Evolutionary conservation across 331 rosid species (phyloP).

Genomic region (Rosa hybrid): DNA sequence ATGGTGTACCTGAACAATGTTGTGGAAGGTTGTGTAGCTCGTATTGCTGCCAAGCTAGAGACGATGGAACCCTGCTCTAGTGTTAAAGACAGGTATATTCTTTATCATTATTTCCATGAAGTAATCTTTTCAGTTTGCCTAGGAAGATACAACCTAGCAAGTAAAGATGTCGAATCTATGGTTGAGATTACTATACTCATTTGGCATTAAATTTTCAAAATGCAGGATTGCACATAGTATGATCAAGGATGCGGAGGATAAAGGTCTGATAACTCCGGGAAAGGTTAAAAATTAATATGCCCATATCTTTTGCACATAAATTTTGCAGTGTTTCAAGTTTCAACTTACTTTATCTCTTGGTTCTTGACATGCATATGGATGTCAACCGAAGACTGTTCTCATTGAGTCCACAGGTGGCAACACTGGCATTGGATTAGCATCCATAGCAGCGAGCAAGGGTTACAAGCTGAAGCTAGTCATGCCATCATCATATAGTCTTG

Average conservation of each 20-base stretch:
- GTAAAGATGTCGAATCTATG: background rate
- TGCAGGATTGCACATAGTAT: conserved; percentile 74
- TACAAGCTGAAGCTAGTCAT: conserved; percentile 60
- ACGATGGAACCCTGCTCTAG: conserved; percentile 79
- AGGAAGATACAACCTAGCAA: background rate
- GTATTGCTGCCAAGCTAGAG: conserved; percentile 85
- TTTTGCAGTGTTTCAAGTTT: background rate
- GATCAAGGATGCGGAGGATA: conserved; percentile 88
- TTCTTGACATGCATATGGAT: conserved; percentile 22
- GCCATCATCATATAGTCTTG: conserved; percentile 62
- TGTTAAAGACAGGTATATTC: conserved; percentile 68
- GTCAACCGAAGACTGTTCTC: conserved; percentile 56
- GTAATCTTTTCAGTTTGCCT: background rate
- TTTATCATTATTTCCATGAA: background rate
- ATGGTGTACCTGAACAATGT: conserved; percentile 71
- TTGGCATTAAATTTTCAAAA: conserved; percentile 3
- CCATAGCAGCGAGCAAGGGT: conserved; percentile 74
- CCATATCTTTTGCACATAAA: background rate
- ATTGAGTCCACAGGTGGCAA: conserved; percentile 83
- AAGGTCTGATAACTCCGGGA: conserved; percentile 78
- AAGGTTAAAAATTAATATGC: conserved; percentile 47
- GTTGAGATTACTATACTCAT: background rate
- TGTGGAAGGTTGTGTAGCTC: conserved; percentile 75
- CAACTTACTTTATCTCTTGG: conserved; percentile 22
- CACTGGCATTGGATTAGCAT: conserved; percentile 89